These are phyloP conservation scores for Hypoxylon sp. DNA, from an alignment of 2,329 filamentous ascomycete species.

Conservation along the genomic window DNA sequence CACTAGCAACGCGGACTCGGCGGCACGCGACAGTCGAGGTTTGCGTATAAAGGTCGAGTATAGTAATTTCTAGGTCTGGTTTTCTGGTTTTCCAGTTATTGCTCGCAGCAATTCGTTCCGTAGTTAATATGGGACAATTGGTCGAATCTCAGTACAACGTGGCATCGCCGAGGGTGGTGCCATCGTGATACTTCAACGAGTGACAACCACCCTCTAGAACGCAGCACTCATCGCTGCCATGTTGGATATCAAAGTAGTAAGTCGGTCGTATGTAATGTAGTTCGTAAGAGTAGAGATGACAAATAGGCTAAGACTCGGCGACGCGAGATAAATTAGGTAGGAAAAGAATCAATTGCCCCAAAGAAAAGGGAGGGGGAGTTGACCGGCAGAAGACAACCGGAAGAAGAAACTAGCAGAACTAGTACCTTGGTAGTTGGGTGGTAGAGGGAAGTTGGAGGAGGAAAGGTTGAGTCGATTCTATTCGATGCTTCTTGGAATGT, in stretches of 20 bases:
- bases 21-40: slow-evolving; percentile 35
- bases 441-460: background rate
- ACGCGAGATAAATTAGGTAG: slow-evolving; percentile 30
- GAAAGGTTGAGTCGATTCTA: slow-evolving; percentile 9
- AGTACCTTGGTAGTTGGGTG: slow-evolving; percentile 7
- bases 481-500: slow-evolving; percentile 22
- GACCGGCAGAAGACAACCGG: slow-evolving; percentile 32
- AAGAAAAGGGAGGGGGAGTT: slow-evolving; percentile 25
- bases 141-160: slow-evolving; percentile 51
- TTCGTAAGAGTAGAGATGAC: slow-evolving; percentile 31
- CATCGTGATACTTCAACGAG: slow-evolving; percentile 65
- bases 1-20: slow-evolving; percentile 5
- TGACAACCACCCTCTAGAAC: slow-evolving; percentile 69
- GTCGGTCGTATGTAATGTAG: slow-evolving; percentile 31
- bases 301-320: slow-evolving; percentile 45
- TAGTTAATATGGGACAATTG: slow-evolving; percentile 43
- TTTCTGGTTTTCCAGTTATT: slow-evolving; percentile 1
- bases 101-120: slow-evolving; percentile 29
- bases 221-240: slow-evolving; percentile 64
- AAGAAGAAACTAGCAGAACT: slow-evolving; percentile 6
- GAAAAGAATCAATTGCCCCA: slow-evolving; percentile 25
- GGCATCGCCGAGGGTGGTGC: slow-evolving; percentile 68
- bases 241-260: slow-evolving; percentile 54
- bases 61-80: background rate
- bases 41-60: slow-evolving; percentile 15